These are phyloP conservation scores for Chlamydomonas urium DNA, from an alignment of 139 green algal genomes.

Conservation along the genomic window DNA sequence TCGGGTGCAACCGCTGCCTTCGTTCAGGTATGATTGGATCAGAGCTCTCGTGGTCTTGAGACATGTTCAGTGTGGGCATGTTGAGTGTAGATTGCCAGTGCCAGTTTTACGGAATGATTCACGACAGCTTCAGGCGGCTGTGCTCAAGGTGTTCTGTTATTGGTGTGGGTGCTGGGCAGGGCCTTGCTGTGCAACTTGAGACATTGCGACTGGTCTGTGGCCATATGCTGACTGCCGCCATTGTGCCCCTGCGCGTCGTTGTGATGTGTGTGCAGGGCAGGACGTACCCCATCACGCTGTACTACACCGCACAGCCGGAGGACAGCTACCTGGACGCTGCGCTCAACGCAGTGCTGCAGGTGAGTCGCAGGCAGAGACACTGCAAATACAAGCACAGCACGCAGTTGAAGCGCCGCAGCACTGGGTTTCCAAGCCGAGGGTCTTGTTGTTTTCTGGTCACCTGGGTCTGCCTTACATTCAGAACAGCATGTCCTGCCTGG, in stretches of 20 bases:
- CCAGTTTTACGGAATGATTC: no score
- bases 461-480: no score
- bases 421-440: no score
- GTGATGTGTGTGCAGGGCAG: neutral
- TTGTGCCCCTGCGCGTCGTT: neutral
- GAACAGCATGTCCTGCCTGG: no score
- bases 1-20: constrained; percentile 46
- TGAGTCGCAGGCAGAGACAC: constrained; percentile 15
- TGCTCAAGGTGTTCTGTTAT: neutral
- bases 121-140: no score
- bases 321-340: constrained; percentile 90
- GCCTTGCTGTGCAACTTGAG: neutral
- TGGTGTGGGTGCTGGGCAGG: neutral
- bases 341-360: constrained; percentile 71
- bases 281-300: constrained; percentile 19
- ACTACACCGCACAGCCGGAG: constrained; percentile 67
- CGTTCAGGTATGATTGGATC: constrained; percentile 44
- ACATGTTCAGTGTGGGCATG: neutral
- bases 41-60: neutral
- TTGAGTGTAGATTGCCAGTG: neutral
- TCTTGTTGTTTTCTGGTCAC: no score
- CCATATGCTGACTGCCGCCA: no score
- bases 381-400: no score
- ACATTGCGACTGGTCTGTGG: no score
- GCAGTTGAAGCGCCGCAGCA: no score